Conservation (phyloP, 352 stramenopile species). For the Phytophthora multivora region DNA sequence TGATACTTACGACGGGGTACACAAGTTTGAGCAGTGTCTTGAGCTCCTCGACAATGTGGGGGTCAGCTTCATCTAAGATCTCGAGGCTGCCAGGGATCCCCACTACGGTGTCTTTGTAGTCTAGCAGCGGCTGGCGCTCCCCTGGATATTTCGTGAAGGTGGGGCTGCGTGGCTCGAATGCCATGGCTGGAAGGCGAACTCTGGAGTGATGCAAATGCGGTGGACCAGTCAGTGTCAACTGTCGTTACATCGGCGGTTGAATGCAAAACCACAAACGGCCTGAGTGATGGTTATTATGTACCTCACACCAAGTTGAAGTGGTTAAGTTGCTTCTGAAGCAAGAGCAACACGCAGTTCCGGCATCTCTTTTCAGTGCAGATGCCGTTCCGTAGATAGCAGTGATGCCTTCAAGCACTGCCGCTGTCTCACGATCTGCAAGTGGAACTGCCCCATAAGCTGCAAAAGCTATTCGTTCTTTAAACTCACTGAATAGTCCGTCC, state of each 20-base stretch:
- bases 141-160: background rate
- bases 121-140: background rate
- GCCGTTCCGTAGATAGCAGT: no score
- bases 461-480: no score
- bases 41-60: background rate
- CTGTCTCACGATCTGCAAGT: no score
- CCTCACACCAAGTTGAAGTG: no score
- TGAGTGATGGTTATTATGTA: background rate
- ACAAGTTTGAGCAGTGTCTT: background rate
- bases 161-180: background rate
- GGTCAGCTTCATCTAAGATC: background rate
- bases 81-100: background rate
- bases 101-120: background rate
- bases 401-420: no score
- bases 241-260: background rate
- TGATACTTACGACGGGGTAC: background rate
- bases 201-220: background rate
- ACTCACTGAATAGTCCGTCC: no score
- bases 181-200: background rate
- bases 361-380: no score
- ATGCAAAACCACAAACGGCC: background rate
- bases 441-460: no score
- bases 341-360: no score
- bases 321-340: no score
- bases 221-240: background rate